Percentiles rank a stretch among this genome's conserved stretches.
These are phyloP conservation scores for Henckelia pumila DNA, from an alignment of 257 asterid genomes.

Conservation along the genomic window DNA sequence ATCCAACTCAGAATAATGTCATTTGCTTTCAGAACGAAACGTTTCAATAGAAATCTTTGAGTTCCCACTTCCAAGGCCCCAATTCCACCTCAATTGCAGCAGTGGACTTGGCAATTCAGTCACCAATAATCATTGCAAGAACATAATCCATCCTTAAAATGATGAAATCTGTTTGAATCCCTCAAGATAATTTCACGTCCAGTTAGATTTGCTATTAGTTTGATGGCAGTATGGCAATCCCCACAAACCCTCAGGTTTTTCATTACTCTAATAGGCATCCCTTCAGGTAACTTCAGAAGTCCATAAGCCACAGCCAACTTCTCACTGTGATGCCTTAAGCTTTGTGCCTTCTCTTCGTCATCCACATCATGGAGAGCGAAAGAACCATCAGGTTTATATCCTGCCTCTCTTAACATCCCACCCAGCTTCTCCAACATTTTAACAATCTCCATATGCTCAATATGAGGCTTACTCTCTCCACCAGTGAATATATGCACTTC, in stretches of 20 bases:
- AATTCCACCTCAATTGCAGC: slow-evolving; percentile 9
- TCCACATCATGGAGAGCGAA: slow-evolving; percentile 63
- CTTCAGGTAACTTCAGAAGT: slow-evolving; percentile 56
- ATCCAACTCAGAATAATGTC: slow-evolving; percentile 5
- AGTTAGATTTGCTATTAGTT: slow-evolving; percentile 45
- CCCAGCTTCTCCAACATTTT: slow-evolving; percentile 53
- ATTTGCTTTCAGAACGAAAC: slow-evolving; percentile 4
- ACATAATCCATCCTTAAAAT: slow-evolving; percentile 56
- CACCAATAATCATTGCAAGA: slow-evolving; percentile 75
- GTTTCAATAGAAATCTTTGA: background rate
- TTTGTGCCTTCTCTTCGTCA: slow-evolving; percentile 59
- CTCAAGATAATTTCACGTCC: slow-evolving; percentile 54
- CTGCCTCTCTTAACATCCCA: slow-evolving; percentile 52
- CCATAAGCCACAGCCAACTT: slow-evolving; percentile 74
- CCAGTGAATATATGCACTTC: slow-evolving; percentile 65
- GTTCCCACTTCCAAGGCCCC: slow-evolving; percentile 5
- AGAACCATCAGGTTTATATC: slow-evolving; percentile 56
- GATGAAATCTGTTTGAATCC: slow-evolving; percentile 74
- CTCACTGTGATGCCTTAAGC: slow-evolving; percentile 58
- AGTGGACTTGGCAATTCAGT: slow-evolving; percentile 13
- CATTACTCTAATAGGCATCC: slow-evolving; percentile 57
- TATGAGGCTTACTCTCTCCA: slow-evolving; percentile 50
- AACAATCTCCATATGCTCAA: slow-evolving; percentile 40
- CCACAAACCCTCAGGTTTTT: slow-evolving; percentile 72
- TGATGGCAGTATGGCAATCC: slow-evolving; percentile 66